Evolutionary conservation across 768 basidiomycete species (phyloP).

Genomic region (Trametes maxima): DNA sequence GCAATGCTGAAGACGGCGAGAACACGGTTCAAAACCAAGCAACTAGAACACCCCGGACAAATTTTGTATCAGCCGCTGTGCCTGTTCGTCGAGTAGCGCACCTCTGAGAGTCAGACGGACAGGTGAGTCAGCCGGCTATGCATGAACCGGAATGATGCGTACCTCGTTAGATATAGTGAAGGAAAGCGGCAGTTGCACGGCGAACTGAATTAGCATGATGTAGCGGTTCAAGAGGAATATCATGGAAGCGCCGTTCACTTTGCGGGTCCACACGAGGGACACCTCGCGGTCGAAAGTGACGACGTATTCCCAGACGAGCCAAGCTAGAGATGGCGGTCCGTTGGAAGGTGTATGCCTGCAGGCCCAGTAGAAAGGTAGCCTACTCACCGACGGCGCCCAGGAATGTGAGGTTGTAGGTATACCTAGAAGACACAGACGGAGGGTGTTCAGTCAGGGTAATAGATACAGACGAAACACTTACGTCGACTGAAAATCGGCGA

Average conservation of each 20-base stretch:
- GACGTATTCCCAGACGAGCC: not conserved
- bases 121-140: not conserved
- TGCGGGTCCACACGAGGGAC: not conserved
- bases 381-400: not conserved
- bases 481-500: not conserved
- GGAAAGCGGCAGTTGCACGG: slow-evolving; percentile 3
- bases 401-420: slow-evolving; percentile 6
- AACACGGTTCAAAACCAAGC: slow-evolving; percentile 1
- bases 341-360: too few species aligned
- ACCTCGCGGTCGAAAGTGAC: slow-evolving; percentile 6
- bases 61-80: too few species aligned
- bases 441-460: too few species aligned
- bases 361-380: not conserved
- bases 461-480: not conserved
- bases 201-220: slow-evolving; percentile 6
- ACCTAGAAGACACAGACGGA: not conserved
- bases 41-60: not conserved
- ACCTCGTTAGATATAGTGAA: not conserved
- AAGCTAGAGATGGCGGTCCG: not conserved
- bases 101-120: not conserved
- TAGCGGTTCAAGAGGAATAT: slow-evolving; percentile 4
- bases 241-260: not conserved
- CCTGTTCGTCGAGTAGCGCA: not conserved
- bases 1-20: slow-evolving; percentile 5
- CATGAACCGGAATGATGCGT: not conserved